Conservation (phyloP, 2,329 filamentous ascomycete genomes). For the Arthrobotrys sinensis region DNA sequence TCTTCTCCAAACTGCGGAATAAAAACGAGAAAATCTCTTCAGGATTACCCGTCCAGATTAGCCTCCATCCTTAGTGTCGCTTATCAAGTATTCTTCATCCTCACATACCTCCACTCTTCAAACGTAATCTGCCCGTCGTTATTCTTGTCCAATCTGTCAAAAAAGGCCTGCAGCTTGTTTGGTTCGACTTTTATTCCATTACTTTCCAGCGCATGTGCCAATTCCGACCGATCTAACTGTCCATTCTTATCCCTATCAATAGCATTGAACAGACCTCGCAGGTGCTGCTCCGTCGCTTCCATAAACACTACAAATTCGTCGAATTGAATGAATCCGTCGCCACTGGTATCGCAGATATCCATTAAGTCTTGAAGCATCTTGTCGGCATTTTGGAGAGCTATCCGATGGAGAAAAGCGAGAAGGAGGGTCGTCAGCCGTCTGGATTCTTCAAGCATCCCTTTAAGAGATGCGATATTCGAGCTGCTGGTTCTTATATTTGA, state of each 20-base stretch:
- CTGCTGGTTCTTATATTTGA: constrained; percentile 39
- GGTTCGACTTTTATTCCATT: constrained; percentile 85
- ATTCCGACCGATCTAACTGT: constrained; percentile 86
- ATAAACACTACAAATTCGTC: constrained; percentile 93
- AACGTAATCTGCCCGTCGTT: constrained; percentile 77
- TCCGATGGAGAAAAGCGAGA: constrained; percentile 51
- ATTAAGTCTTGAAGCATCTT: constrained; percentile 85
- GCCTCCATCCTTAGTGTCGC: neutral
- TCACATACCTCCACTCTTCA: constrained; percentile 50
- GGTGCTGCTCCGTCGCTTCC: constrained; percentile 85
- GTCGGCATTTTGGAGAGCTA: constrained; percentile 91
- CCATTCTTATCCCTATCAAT: constrained; percentile 91
- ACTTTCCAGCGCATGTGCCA: constrained; percentile 81
- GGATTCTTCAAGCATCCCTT: constrained; percentile 61
- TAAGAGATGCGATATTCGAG: constrained; percentile 33
- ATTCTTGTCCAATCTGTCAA: constrained; percentile 89
- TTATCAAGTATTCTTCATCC: constrained; percentile 4
- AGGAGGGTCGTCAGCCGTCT: constrained; percentile 42
- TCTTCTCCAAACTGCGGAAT: constrained; percentile 75
- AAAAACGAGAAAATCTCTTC: constrained; percentile 93
- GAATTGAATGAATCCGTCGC: constrained; percentile 91
- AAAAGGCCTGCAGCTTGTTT: constrained; percentile 85
- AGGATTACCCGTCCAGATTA: constrained; percentile 49
- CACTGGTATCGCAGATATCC: constrained; percentile 84
- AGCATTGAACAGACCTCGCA: constrained; percentile 83